Evolutionary conservation across 805 yeast species (phyloP).

Genomic region (Candida stauntonica): DNA sequence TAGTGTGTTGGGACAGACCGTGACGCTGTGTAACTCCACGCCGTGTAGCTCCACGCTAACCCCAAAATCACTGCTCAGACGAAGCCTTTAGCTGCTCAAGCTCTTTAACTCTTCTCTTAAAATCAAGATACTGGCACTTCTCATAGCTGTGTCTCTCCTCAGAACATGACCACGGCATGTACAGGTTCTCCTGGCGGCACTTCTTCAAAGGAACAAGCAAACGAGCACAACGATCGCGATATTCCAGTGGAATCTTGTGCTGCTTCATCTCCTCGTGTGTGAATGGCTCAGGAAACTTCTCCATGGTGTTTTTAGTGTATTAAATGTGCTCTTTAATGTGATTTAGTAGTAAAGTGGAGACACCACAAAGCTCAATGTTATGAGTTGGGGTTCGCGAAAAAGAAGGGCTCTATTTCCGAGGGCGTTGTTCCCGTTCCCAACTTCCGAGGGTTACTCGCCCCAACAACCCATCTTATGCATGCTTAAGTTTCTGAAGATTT

Average conservation of each 20-base stretch:
- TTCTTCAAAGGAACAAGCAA: constrained; percentile 55
- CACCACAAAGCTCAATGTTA: no score
- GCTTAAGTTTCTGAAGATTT: no score
- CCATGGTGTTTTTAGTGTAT: constrained; percentile 1
- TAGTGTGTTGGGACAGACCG: no score
- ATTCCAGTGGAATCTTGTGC: constrained; percentile 69
- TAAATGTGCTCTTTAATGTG: background rate
- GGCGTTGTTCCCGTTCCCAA: no score
- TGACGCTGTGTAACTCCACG: no score
- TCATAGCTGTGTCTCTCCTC: constrained; percentile 82
- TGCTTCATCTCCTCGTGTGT: constrained; percentile 81
- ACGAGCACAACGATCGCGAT: constrained; percentile 80
- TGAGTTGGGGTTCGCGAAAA: no score
- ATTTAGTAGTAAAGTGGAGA: background rate
- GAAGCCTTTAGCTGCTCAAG: constrained; percentile 48
- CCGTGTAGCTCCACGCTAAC: background rate
- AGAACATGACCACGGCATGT: constrained; percentile 67
- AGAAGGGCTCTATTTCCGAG: no score
- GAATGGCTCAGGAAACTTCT: constrained; percentile 26
- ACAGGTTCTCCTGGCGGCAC: constrained; percentile 54
- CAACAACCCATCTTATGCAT: no score
- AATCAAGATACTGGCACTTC: constrained; percentile 79
- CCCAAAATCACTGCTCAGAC: constrained; percentile 3
- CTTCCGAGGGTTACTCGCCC: no score
- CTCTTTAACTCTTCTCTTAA: constrained; percentile 74